Evolutionary conservation across 192 early-diverging fungal species (phyloP), one percentile per base, ranked within the genome.

Genomic region (Diversispora eburnea): DNA sequence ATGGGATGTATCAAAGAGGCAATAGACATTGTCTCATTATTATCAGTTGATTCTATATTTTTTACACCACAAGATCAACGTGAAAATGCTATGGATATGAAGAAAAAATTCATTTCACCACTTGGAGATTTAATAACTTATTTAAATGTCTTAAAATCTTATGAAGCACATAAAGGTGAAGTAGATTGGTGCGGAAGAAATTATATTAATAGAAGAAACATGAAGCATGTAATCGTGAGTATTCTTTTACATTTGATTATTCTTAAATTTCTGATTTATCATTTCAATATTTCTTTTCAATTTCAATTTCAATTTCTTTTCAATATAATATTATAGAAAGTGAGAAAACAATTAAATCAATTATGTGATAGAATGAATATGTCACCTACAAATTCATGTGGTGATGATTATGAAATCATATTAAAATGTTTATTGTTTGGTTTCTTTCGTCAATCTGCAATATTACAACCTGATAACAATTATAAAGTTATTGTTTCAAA

Each of bases 111-210:
- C 75, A 73, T 89, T 9, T 91, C 87, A 47, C 84, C 86, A 42
- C 92, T 96, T 47, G 98, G 98, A 65, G 96, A 99, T 81, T 95
- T 96, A 65, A 72, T 99, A 33, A 99, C 98, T 2, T 85, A 92
- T 10, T 77, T 97, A 55, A 97, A 96, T 74, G 91, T 95, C 3
- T 75, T 94, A 48, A 83, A 87, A 15, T 91, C 87, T 5, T 98
- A 92, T 76, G 81, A 84, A 73, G 84, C 86, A 33, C 91, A 91
- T 5, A 84, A 93, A 20, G 94, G 93, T 12, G 91, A 97, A 70
- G 71, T 79, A 3, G 85, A 85, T 25, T 99, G 97, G 97, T 99
- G 95, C 79, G 77, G 84, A 45, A 90, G 95, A 57, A 91, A 99
- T 77, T 99, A 94, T 83, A 88, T 99, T 61, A 96, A 94, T 77